These are phyloP conservation scores for Lipomyces anomalus DNA, from an alignment of 805 yeast species.

Conservation along the genomic window DNA sequence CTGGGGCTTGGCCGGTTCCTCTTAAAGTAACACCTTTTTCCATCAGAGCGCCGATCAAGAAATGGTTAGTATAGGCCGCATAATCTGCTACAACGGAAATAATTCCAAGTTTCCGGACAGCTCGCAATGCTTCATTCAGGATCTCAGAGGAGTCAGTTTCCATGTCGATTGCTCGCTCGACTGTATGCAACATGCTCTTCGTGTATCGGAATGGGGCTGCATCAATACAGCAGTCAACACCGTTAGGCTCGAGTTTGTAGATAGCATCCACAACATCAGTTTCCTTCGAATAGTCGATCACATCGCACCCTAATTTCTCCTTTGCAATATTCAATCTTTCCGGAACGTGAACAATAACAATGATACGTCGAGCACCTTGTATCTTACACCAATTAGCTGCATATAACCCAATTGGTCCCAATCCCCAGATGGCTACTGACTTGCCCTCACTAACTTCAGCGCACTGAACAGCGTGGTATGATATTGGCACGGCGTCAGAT, in stretches of 20 bases:
- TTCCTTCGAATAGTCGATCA: slow-evolving; percentile 1
- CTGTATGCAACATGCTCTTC: slow-evolving; percentile 1
- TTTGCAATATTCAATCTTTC: slow-evolving; percentile 2
- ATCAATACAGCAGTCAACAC: slow-evolving; percentile 5
- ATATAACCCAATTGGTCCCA: background rate
- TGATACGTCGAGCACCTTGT: slow-evolving; percentile 4
- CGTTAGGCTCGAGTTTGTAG: slow-evolving; percentile 2
- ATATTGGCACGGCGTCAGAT: slow-evolving; percentile 8
- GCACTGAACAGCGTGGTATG: slow-evolving; percentile 4
- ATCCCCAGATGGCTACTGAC: slow-evolving; percentile 3
- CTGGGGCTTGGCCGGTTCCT: slow-evolving; percentile 21
- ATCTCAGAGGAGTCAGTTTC: slow-evolving; percentile 10
- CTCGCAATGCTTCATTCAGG: background rate
- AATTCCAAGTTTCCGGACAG: slow-evolving; percentile 5
- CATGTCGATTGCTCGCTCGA: slow-evolving; percentile 6
- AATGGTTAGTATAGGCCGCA: slow-evolving; percentile 6
- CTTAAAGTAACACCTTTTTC: background rate
- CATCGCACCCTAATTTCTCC: background rate
- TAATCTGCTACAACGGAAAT: no score
- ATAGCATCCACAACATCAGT: background rate
- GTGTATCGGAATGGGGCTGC: slow-evolving; percentile 4
- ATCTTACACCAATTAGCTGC: slow-evolving; percentile 2
- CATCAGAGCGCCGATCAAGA: slow-evolving; percentile 9
- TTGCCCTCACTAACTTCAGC: background rate
- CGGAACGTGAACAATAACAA: slow-evolving; percentile 6